Base-by-base conservation (phyloP, 2,329 filamentous ascomycete species). In the Fusarium abutilonis region DNA sequence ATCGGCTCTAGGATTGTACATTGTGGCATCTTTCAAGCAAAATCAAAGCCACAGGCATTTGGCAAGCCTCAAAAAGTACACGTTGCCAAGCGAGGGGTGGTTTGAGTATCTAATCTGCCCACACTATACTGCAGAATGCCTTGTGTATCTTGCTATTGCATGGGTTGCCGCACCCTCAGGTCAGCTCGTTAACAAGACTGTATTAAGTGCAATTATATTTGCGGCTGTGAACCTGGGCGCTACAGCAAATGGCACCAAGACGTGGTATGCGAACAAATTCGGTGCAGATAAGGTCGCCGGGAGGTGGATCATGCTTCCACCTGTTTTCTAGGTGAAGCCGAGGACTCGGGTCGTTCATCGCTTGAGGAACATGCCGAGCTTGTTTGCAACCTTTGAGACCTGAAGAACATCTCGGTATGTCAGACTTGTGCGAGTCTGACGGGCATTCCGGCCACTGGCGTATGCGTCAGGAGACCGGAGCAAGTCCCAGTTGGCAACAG, bases 41-140 rank as follows among this genome's bases (percentile, higher is more conserved):
- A 85, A 94, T 74, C 82, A 86, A 64, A 91, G 88, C 70, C 91
- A 94, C 72, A 77, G 78, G 51, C 82, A 93, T 68, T 83, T 95
- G 17, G 86, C 88, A 38, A 83, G 84, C 35, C 78, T 95, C 57
- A 85, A 86, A 72, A 94, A 93, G 72, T 98, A 99, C 76, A 90
- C 90, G 10, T 81, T 98, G 21, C 94, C 94, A 0, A 79, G 83
- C 3, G 83, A 89, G 57, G 88, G 89, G 3, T 77, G 90, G 54
- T 99, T 98, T 75, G 80, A 80, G 40, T 80, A 82, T 54, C 76
- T 96, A 19, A 77, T 97, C 35, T 96, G 91, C 68, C 93, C 95
- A 15, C 95, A 99, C 77, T 99, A 98, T 76, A 90, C 90, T 4
- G 92, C 89, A 70, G 95, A 98, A 78, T 93, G 91, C 72, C 73